A percentile compares a stretch with the other conserved stretches of the same genome.
phyloP scores from a whole-genome alignment of 2,329 filamentous ascomycete species.

The Cadophora sp. region DNA sequence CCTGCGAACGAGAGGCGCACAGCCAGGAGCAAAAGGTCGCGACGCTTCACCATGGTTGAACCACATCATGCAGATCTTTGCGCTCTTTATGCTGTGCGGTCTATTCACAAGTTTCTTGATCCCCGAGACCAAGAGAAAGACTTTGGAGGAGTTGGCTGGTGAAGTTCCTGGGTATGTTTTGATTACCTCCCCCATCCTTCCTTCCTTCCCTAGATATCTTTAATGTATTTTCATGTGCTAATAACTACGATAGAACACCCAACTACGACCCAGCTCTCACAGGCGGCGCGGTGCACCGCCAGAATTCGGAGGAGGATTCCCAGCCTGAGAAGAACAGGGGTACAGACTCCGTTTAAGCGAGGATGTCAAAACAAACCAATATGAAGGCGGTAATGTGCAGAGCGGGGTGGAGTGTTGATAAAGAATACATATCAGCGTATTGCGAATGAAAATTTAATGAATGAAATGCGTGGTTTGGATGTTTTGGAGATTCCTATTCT shows the following conservation, averaged over 20 bases:
- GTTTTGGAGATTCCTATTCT: background rate
- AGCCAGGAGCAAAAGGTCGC: slow-evolving; percentile 32
- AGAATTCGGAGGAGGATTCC: slow-evolving; percentile 9
- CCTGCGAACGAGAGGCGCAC: slow-evolving; percentile 52
- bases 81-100: slow-evolving; percentile 80
- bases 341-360: slow-evolving; percentile 1
- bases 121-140: slow-evolving; percentile 78
- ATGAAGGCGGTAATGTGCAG: background rate
- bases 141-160: slow-evolving; percentile 73
- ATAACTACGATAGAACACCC: slow-evolving; percentile 1
- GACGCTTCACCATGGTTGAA: slow-evolving; percentile 64
- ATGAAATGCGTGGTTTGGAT: background rate
- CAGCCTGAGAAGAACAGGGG: slow-evolving; percentile 5
- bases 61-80: slow-evolving; percentile 79
- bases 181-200: background rate
- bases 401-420: background rate
- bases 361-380: background rate
- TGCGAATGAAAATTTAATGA: background rate
- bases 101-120: slow-evolving; percentile 73
- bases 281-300: slow-evolving; percentile 2
- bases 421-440: background rate
- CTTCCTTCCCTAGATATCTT: background rate
- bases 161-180: slow-evolving; percentile 62
- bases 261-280: slow-evolving; percentile 23
- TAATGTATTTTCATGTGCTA: background rate